Evolutionary conservation across 257 asterid genomes (phyloP).

Genomic region (Solanum appendiculatum): DNA sequence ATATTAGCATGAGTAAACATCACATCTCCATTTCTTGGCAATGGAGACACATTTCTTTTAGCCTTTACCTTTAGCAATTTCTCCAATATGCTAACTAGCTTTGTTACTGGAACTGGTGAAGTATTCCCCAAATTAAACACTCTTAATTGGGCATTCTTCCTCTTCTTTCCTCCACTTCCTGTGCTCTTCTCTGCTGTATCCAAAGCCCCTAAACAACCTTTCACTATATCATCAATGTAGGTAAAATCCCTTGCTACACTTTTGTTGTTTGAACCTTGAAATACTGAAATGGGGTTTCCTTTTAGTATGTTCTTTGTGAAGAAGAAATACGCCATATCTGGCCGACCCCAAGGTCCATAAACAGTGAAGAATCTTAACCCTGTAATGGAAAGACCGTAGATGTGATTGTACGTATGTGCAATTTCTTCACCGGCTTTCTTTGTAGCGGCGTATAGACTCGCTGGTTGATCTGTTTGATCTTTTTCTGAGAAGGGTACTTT

Average conservation of each 20-base stretch:
- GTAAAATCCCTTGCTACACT: constrained; percentile 37
- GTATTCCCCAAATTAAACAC: constrained; percentile 40
- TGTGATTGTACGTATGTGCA: constrained; percentile 34
- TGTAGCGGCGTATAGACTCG: constrained; percentile 34
- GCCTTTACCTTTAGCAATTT: constrained; percentile 22
- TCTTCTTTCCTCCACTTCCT: constrained; percentile 36
- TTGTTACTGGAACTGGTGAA: constrained; percentile 24
- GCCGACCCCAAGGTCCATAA: constrained; percentile 43
- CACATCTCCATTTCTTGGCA: constrained; percentile 31
- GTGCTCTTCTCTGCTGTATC: constrained; percentile 35
- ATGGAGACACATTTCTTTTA: constrained; percentile 11
- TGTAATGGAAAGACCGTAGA: constrained; percentile 33
- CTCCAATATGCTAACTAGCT: constrained; percentile 25
- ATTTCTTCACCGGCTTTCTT: constrained; percentile 47
- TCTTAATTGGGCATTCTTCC: constrained; percentile 20
- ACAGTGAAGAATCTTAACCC: constrained; percentile 33
- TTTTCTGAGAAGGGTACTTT: constrained; percentile 28
- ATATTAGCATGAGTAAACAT: constrained; percentile 30
- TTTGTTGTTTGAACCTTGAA: constrained; percentile 20
- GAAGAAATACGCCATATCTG: constrained; percentile 43
- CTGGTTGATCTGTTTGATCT: constrained; percentile 30
- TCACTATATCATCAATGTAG: constrained; percentile 30
- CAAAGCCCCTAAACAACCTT: constrained; percentile 21
- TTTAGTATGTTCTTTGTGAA: constrained; percentile 28
- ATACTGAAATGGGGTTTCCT: constrained; percentile 16